Evolutionary conservation across 1,139 yeast species (phyloP), one percentile per base, ranked within the genome.

Genomic region (Trichomonascaceae sp.): DNA sequence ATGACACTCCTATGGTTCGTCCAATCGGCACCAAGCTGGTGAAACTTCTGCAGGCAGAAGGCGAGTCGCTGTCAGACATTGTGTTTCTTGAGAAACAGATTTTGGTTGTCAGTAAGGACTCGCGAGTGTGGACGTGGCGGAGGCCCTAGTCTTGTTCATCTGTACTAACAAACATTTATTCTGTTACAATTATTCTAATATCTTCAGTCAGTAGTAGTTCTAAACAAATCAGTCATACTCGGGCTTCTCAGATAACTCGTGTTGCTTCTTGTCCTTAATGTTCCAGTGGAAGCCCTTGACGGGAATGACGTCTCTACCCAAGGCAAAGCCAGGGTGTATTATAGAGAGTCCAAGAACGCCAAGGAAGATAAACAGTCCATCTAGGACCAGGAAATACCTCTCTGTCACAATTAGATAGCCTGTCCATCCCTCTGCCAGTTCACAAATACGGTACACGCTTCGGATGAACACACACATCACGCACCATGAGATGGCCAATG

Each of bases 401-500:
- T 89, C 97, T 46, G 75, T 76, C 1, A 61, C 57, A 37, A 82
- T 76, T 43, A 85, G 62, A 42, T 64, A 68, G 0, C 95, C 93
- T 3, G 48, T 35, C 74, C 85, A 85, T 13, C 96, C 95, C 48
- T 76, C 71, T 3, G 77, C 63, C 39, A 85, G 65, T 54, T 87
- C 96, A 15, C 74, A 71, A 35, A 84, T 74, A 57, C 96, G 71
- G 57, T 82, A 87, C 27, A 79, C 63, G 53, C 92, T 80, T 56
- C 96, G 72, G 34, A 73, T 66, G 47, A 70, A 79, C 28, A 84
- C 66, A 9, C 71, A 67, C 6, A 76, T 20, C 2, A 77, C 76
- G 1, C 80, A 65, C 1, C 69, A 76, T 25, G 62, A 39, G 1
- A 43, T 41, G 14, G 44, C 44, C 15, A 13, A 18, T 15, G 46